phyloP scores from a whole-genome alignment of 495 filamentous ascomycete genomes.

The Trichocladium antarcticum region DNA sequence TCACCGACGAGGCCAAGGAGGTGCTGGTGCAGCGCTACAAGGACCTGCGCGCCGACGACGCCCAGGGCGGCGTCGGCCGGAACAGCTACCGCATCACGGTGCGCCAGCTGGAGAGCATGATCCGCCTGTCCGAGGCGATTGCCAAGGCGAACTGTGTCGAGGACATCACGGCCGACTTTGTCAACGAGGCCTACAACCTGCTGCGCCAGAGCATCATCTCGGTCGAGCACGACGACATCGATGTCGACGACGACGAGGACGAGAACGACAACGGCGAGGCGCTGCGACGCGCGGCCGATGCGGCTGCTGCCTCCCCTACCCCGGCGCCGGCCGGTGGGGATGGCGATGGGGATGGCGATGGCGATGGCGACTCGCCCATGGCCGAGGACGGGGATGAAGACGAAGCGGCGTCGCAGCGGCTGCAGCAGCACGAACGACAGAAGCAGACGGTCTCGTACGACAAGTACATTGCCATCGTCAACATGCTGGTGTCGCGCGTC shows the following conservation, averaged over 20 bases:
- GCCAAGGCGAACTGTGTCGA: conserved; percentile 95
- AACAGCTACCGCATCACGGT: conserved; percentile 97
- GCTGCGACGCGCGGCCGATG: conserved; percentile 31
- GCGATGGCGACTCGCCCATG: conserved; percentile 64
- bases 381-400: conserved; percentile 33
- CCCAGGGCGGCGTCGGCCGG: conserved; percentile 82
- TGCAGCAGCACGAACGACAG: conserved; percentile 14
- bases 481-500: conserved; percentile 67
- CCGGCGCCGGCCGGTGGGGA: too few relatives aligned
- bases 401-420: conserved; percentile 20
- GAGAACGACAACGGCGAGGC: conserved; percentile 31
- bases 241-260: conserved; percentile 81
- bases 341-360: conserved; percentile 29
- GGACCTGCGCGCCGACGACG: conserved; percentile 85
- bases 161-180: conserved; percentile 73
- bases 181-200: conserved; percentile 81
- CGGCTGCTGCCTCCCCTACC: conserved; percentile 21
- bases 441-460: conserved; percentile 92
- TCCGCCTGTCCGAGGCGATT: conserved; percentile 88
- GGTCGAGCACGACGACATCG: conserved; percentile 95
- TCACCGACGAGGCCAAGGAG: conserved; percentile 74
- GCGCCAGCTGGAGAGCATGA: conserved; percentile 87
- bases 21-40: conserved; percentile 90
- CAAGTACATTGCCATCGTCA: conserved; percentile 85
- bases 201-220: conserved; percentile 90